Conservation (phyloP, 306 rosid genomes). For the Albizia julibrissin region DNA sequence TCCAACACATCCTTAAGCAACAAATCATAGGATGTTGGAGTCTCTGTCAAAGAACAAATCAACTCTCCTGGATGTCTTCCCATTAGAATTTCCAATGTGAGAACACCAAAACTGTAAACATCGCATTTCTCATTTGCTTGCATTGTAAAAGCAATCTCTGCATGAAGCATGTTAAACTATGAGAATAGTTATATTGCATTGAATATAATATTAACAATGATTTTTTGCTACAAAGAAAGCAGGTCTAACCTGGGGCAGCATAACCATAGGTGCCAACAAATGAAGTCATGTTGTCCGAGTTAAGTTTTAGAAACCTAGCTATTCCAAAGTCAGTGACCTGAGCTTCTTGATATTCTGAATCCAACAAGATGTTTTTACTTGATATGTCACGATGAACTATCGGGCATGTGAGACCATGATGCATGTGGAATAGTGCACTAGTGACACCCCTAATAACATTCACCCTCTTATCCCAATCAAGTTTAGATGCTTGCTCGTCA, state of each 20-base stretch:
- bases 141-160: neutral
- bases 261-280: constrained; percentile 20
- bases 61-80: neutral
- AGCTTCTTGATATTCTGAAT: neutral
- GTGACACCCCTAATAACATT: neutral
- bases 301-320: neutral
- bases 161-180: neutral
- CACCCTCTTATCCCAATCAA: constrained; percentile 12
- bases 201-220: neutral
- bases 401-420: neutral
- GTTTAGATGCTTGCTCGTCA: neutral
- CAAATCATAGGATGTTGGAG: too few species aligned
- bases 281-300: constrained; percentile 14
- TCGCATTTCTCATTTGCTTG: neutral
- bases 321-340: neutral
- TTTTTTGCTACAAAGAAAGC: neutral
- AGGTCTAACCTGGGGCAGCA: constrained; percentile 11
- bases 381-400: neutral
- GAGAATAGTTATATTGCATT: neutral
- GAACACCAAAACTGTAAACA: neutral
- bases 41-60: neutral
- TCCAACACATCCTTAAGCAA: neutral
- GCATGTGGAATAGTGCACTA: constrained; percentile 6
- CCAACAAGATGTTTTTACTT: neutral
- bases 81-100: neutral